Conservation (phyloP, 106 monocot species). For the Alisma plantagoaquatica region DNA sequence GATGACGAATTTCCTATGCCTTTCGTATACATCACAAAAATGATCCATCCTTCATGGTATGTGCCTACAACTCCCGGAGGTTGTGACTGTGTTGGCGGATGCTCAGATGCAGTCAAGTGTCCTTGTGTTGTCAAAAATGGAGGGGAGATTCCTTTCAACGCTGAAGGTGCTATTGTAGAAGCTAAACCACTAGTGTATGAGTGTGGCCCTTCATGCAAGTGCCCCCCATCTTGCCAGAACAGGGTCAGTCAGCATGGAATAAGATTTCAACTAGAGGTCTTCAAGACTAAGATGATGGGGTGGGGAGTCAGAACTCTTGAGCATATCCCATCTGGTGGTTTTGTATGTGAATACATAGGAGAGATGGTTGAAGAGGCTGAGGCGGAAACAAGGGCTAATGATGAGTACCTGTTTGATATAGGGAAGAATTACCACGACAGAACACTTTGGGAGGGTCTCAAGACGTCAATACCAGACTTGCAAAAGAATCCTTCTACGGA, state of each 20-base stretch:
- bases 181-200: constrained; percentile 60
- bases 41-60: constrained; percentile 26
- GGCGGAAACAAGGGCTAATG: background rate
- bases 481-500: constrained; percentile 11
- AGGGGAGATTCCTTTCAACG: constrained; percentile 64
- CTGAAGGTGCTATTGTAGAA: constrained; percentile 50
- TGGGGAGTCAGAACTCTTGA: background rate
- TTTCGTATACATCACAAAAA: constrained; percentile 51
- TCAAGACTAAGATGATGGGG: background rate
- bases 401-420: constrained; percentile 2
- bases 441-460: constrained; percentile 33
- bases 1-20: constrained; percentile 34
- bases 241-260: background rate
- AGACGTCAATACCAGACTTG: constrained; percentile 2
- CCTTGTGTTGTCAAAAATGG: constrained; percentile 67
- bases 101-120: constrained; percentile 44
- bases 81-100: constrained; percentile 48
- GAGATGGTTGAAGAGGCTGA: background rate
- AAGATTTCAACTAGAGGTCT: background rate
- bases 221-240: constrained; percentile 58
- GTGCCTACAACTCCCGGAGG: constrained; percentile 27
- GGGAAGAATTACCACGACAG: constrained; percentile 4
- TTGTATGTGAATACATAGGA: background rate
- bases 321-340: background rate
- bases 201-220: constrained; percentile 66